Evolutionary conservation across 2,329 filamentous ascomycete species (phyloP), one percentile per base, ranked within the genome.

Genomic region (Parascedosporium putredinis): DNA sequence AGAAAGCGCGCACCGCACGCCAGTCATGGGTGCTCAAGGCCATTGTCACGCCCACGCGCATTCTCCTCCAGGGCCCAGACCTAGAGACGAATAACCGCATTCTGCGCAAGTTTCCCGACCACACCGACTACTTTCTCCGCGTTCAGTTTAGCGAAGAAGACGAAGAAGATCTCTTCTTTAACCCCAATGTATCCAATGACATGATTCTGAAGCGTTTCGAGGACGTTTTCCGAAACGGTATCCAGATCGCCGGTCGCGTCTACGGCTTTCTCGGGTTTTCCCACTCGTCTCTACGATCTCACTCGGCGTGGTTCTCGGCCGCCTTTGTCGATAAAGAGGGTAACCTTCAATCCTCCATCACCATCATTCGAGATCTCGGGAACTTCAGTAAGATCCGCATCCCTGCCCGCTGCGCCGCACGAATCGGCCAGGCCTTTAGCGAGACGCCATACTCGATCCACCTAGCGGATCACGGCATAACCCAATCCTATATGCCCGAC

Each of bases 241-340:
- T 94, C 24, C 58, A 65, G 1, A 77, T 91, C 49, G 84, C 76
- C 2, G 84, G 80, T 0, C 70, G 80, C 10, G 59, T 63, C 1
- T 88, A 80, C 57, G 64, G 66, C 0, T 91, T 90, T 57, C 69
- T 91, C 0, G 86, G 86, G 0, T 91, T 89, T 62, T 89, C 85
- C 0, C 83, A 90, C 61, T 91, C 86, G 0, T 89, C 86, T 0
- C 71, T 91, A 3, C 74, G 86, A 10, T 73, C 79, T 1, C 84
- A 88, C 52, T 81, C 82, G 0, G 81, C 77, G 31, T 89, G 85
- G 86, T 75, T 79, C 51, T 67, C 68, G 36, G 72, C 75, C 0
- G 63, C 68, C 0, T 79, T 79, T 46, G 10, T 67, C 1, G 64
- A 71, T 34, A 50, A 62, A 3, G 45, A 64, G 0, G 52, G 52